Percentiles rank a stretch among this genome's conserved stretches.
Evolutionary conservation across 306 rosid genomes (phyloP).

Genomic region (Vicia faba): DNA sequence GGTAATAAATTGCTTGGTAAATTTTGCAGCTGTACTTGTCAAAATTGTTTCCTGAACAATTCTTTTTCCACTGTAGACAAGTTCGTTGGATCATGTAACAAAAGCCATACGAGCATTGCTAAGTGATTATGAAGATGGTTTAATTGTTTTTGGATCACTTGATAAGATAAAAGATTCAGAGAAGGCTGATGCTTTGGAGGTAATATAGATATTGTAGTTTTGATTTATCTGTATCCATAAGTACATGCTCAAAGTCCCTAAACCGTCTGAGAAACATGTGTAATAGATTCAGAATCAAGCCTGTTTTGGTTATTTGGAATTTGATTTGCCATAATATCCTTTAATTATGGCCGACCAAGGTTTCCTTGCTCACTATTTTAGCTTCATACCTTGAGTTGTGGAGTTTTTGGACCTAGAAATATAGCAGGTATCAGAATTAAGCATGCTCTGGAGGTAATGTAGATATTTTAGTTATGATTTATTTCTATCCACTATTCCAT

Average conservation of each 20-base stretch:
- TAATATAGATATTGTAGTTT: conserved; percentile 44
- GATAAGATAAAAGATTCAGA: conserved; percentile 60
- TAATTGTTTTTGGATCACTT: conserved; percentile 55
- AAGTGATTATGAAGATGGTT: conserved; percentile 70
- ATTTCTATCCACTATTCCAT: not conserved
- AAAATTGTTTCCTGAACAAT: conserved; percentile 33
- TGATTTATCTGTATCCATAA: conserved; percentile 16
- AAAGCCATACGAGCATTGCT: conserved; percentile 70
- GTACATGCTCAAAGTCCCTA: conserved; percentile 3
- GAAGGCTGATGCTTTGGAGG: conserved; percentile 90
- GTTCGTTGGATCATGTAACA: conserved; percentile 74
- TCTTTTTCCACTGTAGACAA: conserved; percentile 54
- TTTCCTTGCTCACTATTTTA: not conserved
- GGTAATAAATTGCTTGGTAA: conserved; percentile 51
- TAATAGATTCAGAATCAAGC: conserved; percentile 26
- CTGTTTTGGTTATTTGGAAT: not conserved
- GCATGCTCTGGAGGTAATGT: not conserved
- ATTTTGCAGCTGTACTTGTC: conserved; percentile 14
- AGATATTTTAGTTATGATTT: not conserved
- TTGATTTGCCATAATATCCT: not conserved
- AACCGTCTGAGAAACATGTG: conserved; percentile 13
- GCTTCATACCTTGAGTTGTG: not conserved
- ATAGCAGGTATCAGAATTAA: not conserved
- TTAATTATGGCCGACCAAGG: not conserved
- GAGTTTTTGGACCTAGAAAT: not conserved